Conservation (phyloP, 495 filamentous ascomycete genomes). For the Daldinia concentrica region DNA sequence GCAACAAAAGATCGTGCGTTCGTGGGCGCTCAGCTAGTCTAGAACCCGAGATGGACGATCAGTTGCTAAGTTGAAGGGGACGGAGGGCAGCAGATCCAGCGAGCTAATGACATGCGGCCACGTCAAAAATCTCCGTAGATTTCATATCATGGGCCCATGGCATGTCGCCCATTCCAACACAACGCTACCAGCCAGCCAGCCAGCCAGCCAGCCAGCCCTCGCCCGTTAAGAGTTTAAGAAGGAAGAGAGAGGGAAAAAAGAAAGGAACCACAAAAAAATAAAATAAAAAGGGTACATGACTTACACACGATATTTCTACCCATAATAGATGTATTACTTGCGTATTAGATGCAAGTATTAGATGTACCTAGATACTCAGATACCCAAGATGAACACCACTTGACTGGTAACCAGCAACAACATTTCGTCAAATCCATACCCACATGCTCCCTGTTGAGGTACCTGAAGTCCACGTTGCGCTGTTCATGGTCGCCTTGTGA, state of each 20-base stretch:
- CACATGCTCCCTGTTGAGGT: conserved; percentile 41
- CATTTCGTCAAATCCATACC: conserved; percentile 36
- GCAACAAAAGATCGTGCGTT: background rate
- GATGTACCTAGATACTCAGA: background rate
- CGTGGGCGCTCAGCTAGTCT: conserved; percentile 32
- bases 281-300: conserved; percentile 20
- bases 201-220: background rate
- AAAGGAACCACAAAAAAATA: conserved; percentile 7
- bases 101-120: conserved; percentile 50
- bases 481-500: conserved; percentile 39
- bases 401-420: conserved; percentile 30
- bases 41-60: conserved; percentile 40
- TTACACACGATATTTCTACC: conserved; percentile 15
- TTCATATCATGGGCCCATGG: conserved; percentile 44
- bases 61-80: conserved; percentile 41
- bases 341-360: background rate
- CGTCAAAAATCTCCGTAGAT: conserved; percentile 50
- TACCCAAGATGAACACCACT: conserved; percentile 16
- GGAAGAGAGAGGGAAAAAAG: background rate
- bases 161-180: conserved; percentile 41
- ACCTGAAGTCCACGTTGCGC: conserved; percentile 50
- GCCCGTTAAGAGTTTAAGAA: conserved; percentile 4
- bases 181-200: conserved; percentile 18
- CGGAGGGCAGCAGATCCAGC: conserved; percentile 44
- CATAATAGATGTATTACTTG: conserved; percentile 7